phyloP scores from a whole-genome alignment of 176 grass and related monocot genomes.

The Zizania latifolia region DNA sequence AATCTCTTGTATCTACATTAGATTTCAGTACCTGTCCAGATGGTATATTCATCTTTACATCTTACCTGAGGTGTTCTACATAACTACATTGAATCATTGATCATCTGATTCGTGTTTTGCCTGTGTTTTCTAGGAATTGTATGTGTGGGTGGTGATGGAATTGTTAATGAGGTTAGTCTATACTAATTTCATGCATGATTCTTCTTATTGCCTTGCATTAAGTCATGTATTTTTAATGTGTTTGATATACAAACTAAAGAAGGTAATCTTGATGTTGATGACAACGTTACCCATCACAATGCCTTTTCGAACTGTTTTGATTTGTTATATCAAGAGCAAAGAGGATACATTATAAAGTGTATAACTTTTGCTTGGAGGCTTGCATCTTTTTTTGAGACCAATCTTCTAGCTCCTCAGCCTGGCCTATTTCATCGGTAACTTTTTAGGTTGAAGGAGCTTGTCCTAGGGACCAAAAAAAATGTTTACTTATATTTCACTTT shows the following conservation, averaged over 20 bases:
- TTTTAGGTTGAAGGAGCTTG: constrained; percentile 11
- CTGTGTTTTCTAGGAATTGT: constrained; percentile 69
- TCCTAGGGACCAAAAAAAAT: background rate
- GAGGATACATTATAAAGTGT: background rate
- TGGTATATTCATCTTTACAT: constrained; percentile 55
- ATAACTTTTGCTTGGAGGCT: background rate
- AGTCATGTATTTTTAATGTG: background rate
- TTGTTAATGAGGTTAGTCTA: constrained; percentile 90
- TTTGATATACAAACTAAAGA: constrained; percentile 7
- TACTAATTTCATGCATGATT: constrained; percentile 13
- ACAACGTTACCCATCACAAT: background rate
- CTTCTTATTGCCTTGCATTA: background rate
- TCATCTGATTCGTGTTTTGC: constrained; percentile 32
- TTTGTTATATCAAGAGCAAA: background rate
- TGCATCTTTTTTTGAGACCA: constrained; percentile 18
- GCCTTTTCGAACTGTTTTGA: background rate
- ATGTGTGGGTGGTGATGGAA: constrained; percentile 96
- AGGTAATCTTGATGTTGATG: background rate
- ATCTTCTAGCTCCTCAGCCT: constrained; percentile 1
- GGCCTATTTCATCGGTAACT: background rate
- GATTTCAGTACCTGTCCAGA: constrained; percentile 91
- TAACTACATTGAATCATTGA: constrained; percentile 15
- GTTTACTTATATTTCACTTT: background rate
- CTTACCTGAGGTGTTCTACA: constrained; percentile 26
- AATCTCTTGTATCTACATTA: constrained; percentile 69